phyloP scores from a whole-genome alignment of 805 yeast genomes.

The Metschnikowia noctiluminum region DNA sequence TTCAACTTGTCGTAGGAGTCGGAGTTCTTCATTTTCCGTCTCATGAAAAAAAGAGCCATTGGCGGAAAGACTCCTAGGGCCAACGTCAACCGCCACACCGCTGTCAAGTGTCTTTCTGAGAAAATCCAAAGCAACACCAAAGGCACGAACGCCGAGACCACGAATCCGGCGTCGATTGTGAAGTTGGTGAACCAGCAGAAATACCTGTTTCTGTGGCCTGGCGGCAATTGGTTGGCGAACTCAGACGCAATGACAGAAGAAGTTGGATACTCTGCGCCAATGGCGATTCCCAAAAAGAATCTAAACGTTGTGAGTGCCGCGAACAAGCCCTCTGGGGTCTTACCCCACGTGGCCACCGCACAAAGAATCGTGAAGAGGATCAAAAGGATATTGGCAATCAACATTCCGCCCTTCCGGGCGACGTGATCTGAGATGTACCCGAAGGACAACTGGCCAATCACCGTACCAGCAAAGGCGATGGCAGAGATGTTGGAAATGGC shows the following conservation, averaged over 20 bases:
- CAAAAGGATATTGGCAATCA: slow-evolving; percentile 69
- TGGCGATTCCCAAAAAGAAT: slow-evolving; percentile 84
- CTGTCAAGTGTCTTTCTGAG: slow-evolving; percentile 61
- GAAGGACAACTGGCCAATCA: slow-evolving; percentile 77
- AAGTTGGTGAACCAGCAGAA: slow-evolving; percentile 85
- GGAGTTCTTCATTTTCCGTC: slow-evolving; percentile 73
- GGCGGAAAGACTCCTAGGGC: slow-evolving; percentile 93
- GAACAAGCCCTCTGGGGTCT: slow-evolving; percentile 68
- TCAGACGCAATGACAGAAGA: slow-evolving; percentile 94
- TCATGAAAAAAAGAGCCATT: slow-evolving; percentile 66
- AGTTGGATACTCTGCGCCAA: slow-evolving; percentile 94
- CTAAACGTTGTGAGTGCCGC: slow-evolving; percentile 82
- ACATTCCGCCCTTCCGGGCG: slow-evolving; percentile 82
- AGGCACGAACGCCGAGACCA: slow-evolving; percentile 79
- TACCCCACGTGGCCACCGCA: slow-evolving; percentile 72
- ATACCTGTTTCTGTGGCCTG: slow-evolving; percentile 85
- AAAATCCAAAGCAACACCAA: slow-evolving; percentile 84
- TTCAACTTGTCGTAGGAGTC: slow-evolving; percentile 66
- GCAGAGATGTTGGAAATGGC: slow-evolving; percentile 82
- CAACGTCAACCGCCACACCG: slow-evolving; percentile 88
- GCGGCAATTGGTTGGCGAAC: slow-evolving; percentile 72
- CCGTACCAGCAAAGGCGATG: slow-evolving; percentile 90
- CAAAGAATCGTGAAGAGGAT: slow-evolving; percentile 75
- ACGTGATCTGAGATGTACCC: slow-evolving; percentile 78
- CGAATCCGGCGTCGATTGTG: slow-evolving; percentile 87